Base-by-base conservation (phyloP, 2,329 filamentous ascomycete species). In the Colletotrichum sidae region DNA sequence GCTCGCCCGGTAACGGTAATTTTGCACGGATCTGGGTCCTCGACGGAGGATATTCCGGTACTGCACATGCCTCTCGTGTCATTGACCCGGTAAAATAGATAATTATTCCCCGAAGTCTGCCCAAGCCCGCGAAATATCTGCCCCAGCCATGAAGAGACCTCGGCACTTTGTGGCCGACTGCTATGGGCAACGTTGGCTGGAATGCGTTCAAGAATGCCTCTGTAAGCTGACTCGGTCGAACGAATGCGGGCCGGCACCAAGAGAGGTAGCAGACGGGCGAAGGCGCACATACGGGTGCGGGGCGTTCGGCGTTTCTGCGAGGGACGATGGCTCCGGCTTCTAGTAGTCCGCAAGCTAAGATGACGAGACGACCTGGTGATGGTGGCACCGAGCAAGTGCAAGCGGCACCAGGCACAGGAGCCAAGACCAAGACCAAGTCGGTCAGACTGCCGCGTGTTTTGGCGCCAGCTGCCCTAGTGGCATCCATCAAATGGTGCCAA, bases 401-500 rank as follows among this genome's bases (percentile, higher is more conserved):
- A 46, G 38, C 42, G 37, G 37, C 46, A 41, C 11, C 44, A 41
- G 53, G 35, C 44, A 41, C 45, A 44, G 51, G 46, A 25, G 33
- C 47, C 51, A 62, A 53, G 52, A 53, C 51, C 46, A 56, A 10
- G 17, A 33, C 62, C 11, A 52, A 56, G 57, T 41, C 62, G 39
- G 38, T 46, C 45, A 52, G 52, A 52, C 47, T 62, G 52, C 62
- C 41, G 62, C 57, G 41, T 53, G 46, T 65, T 38, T 51, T 41
- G 42, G 50, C 50, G 61, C 50, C n/a, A 51, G 33, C 42, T 7
- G 33, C 9, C 17, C 42, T 13, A 51, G 35, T 35, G 34, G 57
- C 57, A 45, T 25, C 55, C 44, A 61, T 42, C 41, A 62, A 62
- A 65, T 56, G 52, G 58, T 49, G 38, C 44, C 47, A 62, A 65